These are phyloP conservation scores for Metschnikowia chrysomelidarum DNA, from an alignment of 805 yeast species.

Conservation along the genomic window DNA sequence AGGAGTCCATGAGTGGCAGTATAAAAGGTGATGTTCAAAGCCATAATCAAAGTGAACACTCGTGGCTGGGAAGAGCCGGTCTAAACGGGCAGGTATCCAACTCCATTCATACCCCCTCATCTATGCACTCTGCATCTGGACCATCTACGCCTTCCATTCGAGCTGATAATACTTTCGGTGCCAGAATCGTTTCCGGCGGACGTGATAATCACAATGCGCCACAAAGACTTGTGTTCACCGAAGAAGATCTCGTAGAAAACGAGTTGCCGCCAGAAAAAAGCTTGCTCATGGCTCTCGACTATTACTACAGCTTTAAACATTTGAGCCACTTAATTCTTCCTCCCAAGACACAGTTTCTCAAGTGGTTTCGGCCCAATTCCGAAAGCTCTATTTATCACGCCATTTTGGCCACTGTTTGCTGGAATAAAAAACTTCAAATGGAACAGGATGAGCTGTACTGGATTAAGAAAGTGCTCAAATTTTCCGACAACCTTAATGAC, in stretches of 20 bases:
- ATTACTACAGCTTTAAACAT: slow-evolving; percentile 23
- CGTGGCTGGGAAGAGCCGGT: no score
- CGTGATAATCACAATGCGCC: no score
- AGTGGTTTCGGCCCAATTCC: slow-evolving; percentile 20
- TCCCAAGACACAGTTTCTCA: slow-evolving; percentile 19
- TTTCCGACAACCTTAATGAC: slow-evolving; percentile 27
- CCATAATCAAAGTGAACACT: no score
- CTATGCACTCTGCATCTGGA: no score
- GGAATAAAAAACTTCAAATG: slow-evolving; percentile 4
- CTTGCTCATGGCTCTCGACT: slow-evolving; percentile 21
- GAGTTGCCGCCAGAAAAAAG: slow-evolving; percentile 25
- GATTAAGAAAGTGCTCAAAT: slow-evolving; percentile 21
- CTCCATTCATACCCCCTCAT: no score
- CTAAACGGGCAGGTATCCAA: no score
- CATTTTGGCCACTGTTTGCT: slow-evolving; percentile 23
- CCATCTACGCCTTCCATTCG: not conserved
- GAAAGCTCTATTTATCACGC: slow-evolving; percentile 28
- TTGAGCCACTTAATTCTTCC: slow-evolving; percentile 24
- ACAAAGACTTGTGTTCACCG: no score
- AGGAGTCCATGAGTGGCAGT: no score
- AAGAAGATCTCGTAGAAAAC: slow-evolving; percentile 19
- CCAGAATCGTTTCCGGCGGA: no score
- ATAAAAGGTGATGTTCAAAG: no score
- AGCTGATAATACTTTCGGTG: no score
- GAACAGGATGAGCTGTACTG: slow-evolving; percentile 22